Percentiles rank a stretch among this genome's conserved stretches.
Conservation (phyloP, 2,329 filamentous ascomycete species). For the Rachicladosporium sp. region DNA sequence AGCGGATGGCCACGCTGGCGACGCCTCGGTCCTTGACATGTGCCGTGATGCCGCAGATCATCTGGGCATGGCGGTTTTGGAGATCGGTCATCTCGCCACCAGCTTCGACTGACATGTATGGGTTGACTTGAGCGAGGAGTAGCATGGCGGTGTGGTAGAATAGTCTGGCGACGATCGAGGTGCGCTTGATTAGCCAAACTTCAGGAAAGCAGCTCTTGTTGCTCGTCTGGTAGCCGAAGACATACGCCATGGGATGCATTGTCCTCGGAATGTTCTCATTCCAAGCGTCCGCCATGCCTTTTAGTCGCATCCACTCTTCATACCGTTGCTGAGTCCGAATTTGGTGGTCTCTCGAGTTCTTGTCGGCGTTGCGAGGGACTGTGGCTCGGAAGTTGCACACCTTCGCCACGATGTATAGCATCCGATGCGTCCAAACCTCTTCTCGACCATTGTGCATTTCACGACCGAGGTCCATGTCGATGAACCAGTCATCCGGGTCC, state of each 20-base stretch:
- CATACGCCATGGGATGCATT: constrained; percentile 75
- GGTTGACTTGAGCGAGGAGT: constrained; percentile 68
- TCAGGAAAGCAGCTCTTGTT: constrained; percentile 71
- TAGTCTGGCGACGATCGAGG: constrained; percentile 67
- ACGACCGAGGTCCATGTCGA: constrained; percentile 61
- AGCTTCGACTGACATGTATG: constrained; percentile 45
- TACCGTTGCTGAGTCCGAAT: constrained; percentile 51
- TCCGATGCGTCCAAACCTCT: constrained; percentile 77
- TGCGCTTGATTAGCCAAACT: constrained; percentile 75
- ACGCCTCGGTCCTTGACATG: constrained; percentile 73
- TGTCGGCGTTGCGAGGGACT: constrained; percentile 49
- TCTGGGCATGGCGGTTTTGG: constrained; percentile 63
- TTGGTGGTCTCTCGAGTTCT: constrained; percentile 51
- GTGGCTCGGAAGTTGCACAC: constrained; percentile 73
- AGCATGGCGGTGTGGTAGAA: constrained; percentile 85
- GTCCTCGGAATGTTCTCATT: constrained; percentile 64
- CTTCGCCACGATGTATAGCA: constrained; percentile 79
- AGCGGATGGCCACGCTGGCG: constrained; percentile 65
- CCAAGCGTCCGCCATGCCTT: constrained; percentile 73
- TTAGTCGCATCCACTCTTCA: constrained; percentile 69
- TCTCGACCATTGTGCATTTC: constrained; percentile 52
- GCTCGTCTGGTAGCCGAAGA: constrained; percentile 54
- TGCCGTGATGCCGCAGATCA: constrained; percentile 80
- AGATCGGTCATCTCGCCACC: constrained; percentile 57
- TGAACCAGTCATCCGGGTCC: constrained; percentile 81